Evolutionary conservation across 371 early-diverging fungal genomes (phyloP).

Genomic region (Mucor velutinosus): DNA sequence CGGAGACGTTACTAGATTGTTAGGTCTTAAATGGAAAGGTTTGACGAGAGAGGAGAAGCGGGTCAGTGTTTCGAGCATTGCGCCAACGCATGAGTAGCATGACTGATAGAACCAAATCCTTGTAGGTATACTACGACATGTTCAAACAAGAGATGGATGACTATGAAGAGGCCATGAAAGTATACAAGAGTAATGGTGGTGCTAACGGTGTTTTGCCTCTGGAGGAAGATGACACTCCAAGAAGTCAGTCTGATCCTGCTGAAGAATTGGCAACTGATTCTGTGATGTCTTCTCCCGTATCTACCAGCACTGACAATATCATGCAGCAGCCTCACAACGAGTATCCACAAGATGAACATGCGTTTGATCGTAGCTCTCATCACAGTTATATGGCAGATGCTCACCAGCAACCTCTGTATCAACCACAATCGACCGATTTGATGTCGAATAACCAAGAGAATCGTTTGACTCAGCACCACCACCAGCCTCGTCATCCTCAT

Average conservation of each 20-base stretch:
- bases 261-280: constrained; percentile 2
- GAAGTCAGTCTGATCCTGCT: not conserved
- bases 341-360: not conserved
- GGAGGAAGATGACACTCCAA: not conserved
- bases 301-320: not conserved
- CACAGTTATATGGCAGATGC: not conserved
- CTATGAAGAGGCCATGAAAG: constrained; percentile 55
- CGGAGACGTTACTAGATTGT: constrained; percentile 52
- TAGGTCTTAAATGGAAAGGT: constrained; percentile 56
- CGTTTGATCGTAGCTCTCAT: not conserved
- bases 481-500: not conserved
- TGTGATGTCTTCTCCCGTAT: constrained; percentile 4
- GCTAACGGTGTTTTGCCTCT: not conserved
- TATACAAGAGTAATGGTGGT: constrained; percentile 25
- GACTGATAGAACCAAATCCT: not conserved
- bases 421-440: not conserved
- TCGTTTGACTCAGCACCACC: not conserved
- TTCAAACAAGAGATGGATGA: constrained; percentile 54
- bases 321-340: not conserved
- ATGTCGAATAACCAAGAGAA: not conserved
- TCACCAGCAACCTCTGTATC: not conserved
- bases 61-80: constrained; percentile 26
- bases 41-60: constrained; percentile 53
- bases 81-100: not conserved
- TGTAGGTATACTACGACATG: constrained; percentile 52